phyloP scores from a whole-genome alignment of 1,284 basidiomycete genomes.

The Apiotrichum siamense region DNA sequence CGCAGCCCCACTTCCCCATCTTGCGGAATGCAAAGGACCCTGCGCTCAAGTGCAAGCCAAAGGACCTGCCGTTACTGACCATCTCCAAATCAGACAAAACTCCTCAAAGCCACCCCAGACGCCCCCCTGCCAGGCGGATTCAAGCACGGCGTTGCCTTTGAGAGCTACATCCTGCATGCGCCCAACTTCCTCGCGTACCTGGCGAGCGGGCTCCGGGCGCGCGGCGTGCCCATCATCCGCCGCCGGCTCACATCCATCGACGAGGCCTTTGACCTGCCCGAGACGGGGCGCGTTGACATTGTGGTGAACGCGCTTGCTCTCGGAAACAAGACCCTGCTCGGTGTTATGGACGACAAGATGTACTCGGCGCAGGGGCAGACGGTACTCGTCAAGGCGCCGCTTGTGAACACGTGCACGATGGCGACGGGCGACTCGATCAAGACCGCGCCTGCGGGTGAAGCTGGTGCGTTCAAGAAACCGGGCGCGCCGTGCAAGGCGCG shows the following conservation, averaged over 20 bases:
- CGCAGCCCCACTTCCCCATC: too few species aligned
- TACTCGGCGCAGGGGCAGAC: slow-evolving; percentile 45
- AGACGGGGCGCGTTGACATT: slow-evolving; percentile 30
- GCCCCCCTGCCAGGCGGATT: slow-evolving; percentile 11
- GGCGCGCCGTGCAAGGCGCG: too few species aligned
- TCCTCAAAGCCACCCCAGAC: slow-evolving; percentile 1
- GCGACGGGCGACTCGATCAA: slow-evolving; percentile 4
- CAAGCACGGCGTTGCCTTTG: slow-evolving; percentile 31
- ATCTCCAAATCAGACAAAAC: slow-evolving; percentile 2
- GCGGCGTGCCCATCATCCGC: slow-evolving; percentile 39
- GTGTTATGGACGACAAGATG: slow-evolving; percentile 41
- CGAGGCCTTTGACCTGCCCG: slow-evolving; percentile 38
- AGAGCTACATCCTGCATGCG: slow-evolving; percentile 43
- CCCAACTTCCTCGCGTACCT: slow-evolving; percentile 44
- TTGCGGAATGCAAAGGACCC: too few species aligned
- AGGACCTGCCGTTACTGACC: too few species aligned
- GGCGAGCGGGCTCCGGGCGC: slow-evolving; percentile 24
- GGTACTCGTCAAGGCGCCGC: slow-evolving; percentile 37
- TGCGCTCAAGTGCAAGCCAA: too few species aligned
- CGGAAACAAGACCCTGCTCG: slow-evolving; percentile 38
- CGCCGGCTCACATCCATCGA: slow-evolving; percentile 38
- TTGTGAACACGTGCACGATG: slow-evolving; percentile 27
- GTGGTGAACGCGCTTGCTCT: slow-evolving; percentile 51
- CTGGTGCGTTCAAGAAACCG: not conserved
- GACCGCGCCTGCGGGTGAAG: not conserved